These are phyloP conservation scores for Actinomucor elegans DNA, from an alignment of 371 early-diverging fungal species.

Conservation along the genomic window DNA sequence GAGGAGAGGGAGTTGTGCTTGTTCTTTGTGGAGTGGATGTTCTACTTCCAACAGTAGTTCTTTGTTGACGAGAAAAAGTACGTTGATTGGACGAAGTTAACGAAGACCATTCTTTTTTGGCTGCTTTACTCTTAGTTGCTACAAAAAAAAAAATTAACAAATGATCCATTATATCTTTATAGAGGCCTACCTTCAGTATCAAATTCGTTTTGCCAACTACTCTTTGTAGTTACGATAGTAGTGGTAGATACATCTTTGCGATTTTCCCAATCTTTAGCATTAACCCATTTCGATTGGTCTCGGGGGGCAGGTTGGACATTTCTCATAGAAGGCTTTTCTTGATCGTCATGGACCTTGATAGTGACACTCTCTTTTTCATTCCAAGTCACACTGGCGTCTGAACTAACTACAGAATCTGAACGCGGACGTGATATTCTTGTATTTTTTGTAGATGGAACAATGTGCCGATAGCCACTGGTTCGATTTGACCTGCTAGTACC, in stretches of 20 bases:
- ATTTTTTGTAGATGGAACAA: no score
- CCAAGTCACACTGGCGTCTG: constrained; percentile 7
- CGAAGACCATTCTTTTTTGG: not conserved
- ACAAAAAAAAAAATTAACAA: no score
- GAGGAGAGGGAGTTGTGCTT: not conserved
- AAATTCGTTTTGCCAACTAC: not conserved
- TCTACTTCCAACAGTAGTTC: no score
- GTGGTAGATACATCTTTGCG: not conserved
- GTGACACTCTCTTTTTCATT: not conserved
- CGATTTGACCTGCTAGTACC: no score
- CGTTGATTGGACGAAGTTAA: no score
- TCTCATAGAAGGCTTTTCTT: no score
- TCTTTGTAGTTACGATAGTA: not conserved
- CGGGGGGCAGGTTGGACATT: no score
- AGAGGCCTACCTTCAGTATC: not conserved
- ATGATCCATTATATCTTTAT: no score
- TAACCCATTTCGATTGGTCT: not conserved
- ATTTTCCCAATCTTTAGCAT: not conserved
- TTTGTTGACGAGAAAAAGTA: no score
- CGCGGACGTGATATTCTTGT: not conserved
- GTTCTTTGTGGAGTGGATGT: no score
- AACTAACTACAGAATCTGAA: constrained; percentile 9
- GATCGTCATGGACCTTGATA: not conserved
- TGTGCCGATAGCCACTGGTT: no score
- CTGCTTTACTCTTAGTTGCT: not conserved